Evolutionary conservation across 1,139 yeast species (phyloP).

Genomic region (Debaryomyces fabryi): DNA sequence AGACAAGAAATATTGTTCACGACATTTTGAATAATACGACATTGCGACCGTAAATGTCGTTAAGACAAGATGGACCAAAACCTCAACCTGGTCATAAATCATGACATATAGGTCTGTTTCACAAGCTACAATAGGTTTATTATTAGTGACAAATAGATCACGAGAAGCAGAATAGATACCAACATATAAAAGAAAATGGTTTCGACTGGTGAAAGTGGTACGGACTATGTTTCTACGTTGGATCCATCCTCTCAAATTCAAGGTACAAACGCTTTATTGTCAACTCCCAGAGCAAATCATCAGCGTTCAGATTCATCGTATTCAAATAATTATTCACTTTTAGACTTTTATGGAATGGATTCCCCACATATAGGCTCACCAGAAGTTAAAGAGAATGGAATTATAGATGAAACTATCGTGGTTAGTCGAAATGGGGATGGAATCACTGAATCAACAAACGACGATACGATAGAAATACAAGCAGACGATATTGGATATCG

Average conservation of each 20-base stretch:
- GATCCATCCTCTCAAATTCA: not conserved
- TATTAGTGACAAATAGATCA: not conserved
- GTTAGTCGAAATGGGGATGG: not conserved
- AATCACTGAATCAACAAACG: conserved; percentile 1
- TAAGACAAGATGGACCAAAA: not conserved
- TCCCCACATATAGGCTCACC: conserved; percentile 17
- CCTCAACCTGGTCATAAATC: not conserved
- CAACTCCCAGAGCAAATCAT: conserved; percentile 17
- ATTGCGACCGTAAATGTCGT: conserved; percentile 9
- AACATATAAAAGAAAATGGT: not conserved
- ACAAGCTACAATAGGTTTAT: not conserved
- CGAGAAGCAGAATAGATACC: not conserved
- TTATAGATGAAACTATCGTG: conserved; percentile 12
- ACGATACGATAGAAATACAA: not conserved
- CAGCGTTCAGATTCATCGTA: conserved; percentile 34
- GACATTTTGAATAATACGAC: conserved; percentile 5
- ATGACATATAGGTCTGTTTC: not conserved
- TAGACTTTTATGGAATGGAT: conserved; percentile 30
- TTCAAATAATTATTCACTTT: conserved; percentile 38
- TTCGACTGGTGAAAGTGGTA: not conserved
- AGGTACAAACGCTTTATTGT: not conserved
- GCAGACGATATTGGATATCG: not conserved
- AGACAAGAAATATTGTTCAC: not conserved
- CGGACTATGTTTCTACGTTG: not conserved
- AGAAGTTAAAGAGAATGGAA: conserved; percentile 1